Percentiles rank a stretch among this genome's conserved stretches.
phyloP scores from a whole-genome alignment of 345 rosid species.

The Rubroshorea leprosula region DNA sequence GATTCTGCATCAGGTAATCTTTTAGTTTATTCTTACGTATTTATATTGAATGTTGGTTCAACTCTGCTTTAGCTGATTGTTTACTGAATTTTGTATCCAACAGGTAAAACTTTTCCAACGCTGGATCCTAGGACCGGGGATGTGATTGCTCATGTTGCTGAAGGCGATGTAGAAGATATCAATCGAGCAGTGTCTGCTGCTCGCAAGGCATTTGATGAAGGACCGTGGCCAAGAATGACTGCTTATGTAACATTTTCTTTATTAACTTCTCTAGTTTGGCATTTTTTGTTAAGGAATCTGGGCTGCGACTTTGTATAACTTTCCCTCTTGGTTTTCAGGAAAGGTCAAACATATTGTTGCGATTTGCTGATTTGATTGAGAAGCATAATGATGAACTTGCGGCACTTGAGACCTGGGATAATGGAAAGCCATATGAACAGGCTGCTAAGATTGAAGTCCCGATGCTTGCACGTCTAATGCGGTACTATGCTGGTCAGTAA shows the following conservation, averaged over 20 bases:
- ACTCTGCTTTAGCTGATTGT: background rate
- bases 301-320: too few relatives aligned
- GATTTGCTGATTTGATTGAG: slow-evolving; percentile 81
- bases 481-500: slow-evolving; percentile 89
- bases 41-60: background rate
- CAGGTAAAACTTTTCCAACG: slow-evolving; percentile 48
- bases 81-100: background rate
- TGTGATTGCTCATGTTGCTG: slow-evolving; percentile 46
- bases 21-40: background rate
- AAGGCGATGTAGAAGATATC: slow-evolving; percentile 48
- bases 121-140: slow-evolving; percentile 46
- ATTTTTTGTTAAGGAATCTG: background rate
- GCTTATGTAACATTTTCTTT: slow-evolving; percentile 30
- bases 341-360: slow-evolving; percentile 55
- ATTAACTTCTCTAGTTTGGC: background rate
- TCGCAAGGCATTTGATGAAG: slow-evolving; percentile 53
- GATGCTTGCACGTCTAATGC: slow-evolving; percentile 52
- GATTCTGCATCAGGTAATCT: slow-evolving; percentile 20
- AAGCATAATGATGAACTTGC: slow-evolving; percentile 80
- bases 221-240: slow-evolving; percentile 52
- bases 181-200: slow-evolving; percentile 48
- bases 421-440: slow-evolving; percentile 80
- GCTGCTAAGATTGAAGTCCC: slow-evolving; percentile 70
- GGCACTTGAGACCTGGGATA: slow-evolving; percentile 88
- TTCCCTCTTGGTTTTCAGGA: slow-evolving; percentile 39